Evolutionary conservation across 1,284 basidiomycete genomes (phyloP), one percentile per base, ranked within the genome.

Genomic region (Malassezia dermatis): DNA sequence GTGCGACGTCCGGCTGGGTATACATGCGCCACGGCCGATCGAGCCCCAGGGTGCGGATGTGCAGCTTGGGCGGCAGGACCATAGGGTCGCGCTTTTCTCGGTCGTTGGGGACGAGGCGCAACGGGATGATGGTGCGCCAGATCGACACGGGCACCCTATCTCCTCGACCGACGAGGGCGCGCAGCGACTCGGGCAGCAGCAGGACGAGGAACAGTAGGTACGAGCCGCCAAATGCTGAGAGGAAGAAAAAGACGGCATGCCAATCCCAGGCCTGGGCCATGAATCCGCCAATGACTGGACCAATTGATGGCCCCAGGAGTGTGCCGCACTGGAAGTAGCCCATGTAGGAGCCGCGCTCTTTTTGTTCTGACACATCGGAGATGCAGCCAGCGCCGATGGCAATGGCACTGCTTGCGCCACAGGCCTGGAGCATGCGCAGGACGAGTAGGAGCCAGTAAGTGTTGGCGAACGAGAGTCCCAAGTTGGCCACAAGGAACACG

Each of bases 171-270:
- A 75, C 72, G 11, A 76, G 61, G 0, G 54, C 76, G 8, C 79
- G 79, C 5, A 84, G 69, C 0, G 84, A 84, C 68, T 85, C 84
- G 7, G 84, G 84, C 8, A 84, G 75, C 55, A 83, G 77, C 10
- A 81, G 80, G 30, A 60, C 8, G 60, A 86, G 78, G 30, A 78
- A 68, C 6, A 84, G 35, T 27, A 81, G 76, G 62, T 82, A 83
- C 4, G 77, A 59, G 0, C 78, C 80, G 7, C 83, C 78, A 0
- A 80, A 67, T 4, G 86, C 86, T 51, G 80, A 80, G 8, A 88
- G 74, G 65, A 88, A 85, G 85, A 85, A 88, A 69, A 88, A 88
- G 23, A 88, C 84, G 2, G 82, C 42, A 15, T 58, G 61, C 49
- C 56, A 63, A 24, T 56, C 55, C 55, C 54, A 60, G 12, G 35